phyloP scores from a whole-genome alignment of 257 asterid genomes.

The Ehretia macrophylla region DNA sequence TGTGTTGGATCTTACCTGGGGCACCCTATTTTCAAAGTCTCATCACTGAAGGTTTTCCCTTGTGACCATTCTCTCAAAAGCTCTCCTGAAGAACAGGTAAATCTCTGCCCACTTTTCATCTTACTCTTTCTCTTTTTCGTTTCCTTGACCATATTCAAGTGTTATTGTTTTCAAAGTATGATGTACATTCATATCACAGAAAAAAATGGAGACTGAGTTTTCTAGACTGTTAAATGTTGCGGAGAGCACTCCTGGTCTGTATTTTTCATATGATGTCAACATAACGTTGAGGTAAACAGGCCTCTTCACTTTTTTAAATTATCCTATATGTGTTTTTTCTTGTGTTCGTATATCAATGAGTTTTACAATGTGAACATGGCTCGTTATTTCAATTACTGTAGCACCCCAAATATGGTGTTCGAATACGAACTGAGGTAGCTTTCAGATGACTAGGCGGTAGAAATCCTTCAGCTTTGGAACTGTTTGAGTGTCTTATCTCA shows the following conservation, averaged over 20 bases:
- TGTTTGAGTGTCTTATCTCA: too few relatives aligned
- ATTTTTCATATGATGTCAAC: constrained; percentile 86
- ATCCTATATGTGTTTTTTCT: background rate
- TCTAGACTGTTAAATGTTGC: constrained; percentile 57
- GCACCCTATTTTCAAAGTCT: constrained; percentile 71
- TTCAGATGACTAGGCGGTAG: too few relatives aligned
- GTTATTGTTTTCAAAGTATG: constrained; percentile 20
- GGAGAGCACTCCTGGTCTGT: constrained; percentile 71
- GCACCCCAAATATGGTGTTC: too few relatives aligned
- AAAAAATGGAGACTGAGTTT: constrained; percentile 73
- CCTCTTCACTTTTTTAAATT: background rate
- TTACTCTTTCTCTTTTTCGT: constrained; percentile 15
- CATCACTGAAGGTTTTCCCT: constrained; percentile 73
- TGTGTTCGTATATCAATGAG: too few relatives aligned
- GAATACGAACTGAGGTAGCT: too few relatives aligned
- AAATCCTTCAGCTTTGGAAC: too few relatives aligned
- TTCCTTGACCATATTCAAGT: constrained; percentile 10
- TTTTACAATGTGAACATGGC: too few relatives aligned
- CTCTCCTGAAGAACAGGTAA: constrained; percentile 72
- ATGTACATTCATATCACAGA: constrained; percentile 42
- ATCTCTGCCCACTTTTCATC: constrained; percentile 6
- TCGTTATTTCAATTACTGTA: too few relatives aligned
- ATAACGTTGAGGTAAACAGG: constrained; percentile 76
- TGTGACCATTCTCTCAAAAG: constrained; percentile 69
- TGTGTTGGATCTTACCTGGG: constrained; percentile 73